Base-by-base conservation (phyloP, 2,329 filamentous ascomycete genomes). In the Bipolaris bicolor region DNA sequence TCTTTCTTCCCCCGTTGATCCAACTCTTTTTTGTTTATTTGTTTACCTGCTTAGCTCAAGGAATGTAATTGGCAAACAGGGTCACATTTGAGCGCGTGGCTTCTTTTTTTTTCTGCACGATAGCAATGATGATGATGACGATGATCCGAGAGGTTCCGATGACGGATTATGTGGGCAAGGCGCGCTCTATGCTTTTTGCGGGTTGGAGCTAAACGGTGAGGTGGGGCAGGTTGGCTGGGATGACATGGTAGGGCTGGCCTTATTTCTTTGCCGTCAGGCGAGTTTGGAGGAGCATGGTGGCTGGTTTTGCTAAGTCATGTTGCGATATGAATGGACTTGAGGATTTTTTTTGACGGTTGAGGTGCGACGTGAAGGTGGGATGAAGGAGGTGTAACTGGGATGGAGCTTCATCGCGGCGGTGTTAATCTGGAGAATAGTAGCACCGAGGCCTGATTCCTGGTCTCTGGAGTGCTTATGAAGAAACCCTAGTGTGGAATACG, bases 111-210 rank as follows among this genome's bases (percentile, higher is more conserved):
- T 29, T 29, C n/a, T 24, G 24, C 13, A 16, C 15, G 22, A 49
- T 37, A 15, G n/a, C 24, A 36, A 15, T 11, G 43, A 37, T 36
- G 44, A 52, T 31, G 51, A 36, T 20, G 20, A 20, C 3, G 20
- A 20, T 43, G 55, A 45, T 53, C 49, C 39, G 49, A 51, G 39
- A 44, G 39, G 29, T 13, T 44, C 49, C 49, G 49, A 51, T 43
- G 29, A 26, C 18, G 29, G 20, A 22, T 22, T 39, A 5, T 6
- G 48, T 39, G 33, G 46, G 46, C 26, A 10, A n/a, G 29, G 7
- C 11, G 15, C 11, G 39, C 36, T 50, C 37, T 29, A 40, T 50
- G 52, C 26, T 50, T 45, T n/a, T 49, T 37, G 22, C 33, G 46
- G 45, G 33, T 13, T 13, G 37, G 37, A 39, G 46, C 46, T 49